These are phyloP conservation scores for Exophiala lecanii-corni DNA, from an alignment of 2,329 filamentous ascomycete genomes.

Conservation along the genomic window DNA sequence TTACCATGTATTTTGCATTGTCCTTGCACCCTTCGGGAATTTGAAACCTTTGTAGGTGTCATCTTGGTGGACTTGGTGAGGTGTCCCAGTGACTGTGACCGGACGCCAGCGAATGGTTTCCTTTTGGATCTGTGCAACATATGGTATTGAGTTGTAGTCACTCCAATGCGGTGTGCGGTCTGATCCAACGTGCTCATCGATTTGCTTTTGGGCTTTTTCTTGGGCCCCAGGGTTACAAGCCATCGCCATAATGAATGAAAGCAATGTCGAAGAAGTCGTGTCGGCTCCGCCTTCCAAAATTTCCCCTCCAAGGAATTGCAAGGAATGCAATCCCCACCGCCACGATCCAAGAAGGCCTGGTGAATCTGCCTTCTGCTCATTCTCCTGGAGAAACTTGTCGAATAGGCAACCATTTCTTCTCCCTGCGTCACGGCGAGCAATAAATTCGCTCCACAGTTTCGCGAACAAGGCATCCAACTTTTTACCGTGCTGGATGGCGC, in stretches of 20 bases:
- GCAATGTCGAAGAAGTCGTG: conserved; percentile 46
- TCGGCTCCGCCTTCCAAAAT: conserved; percentile 48
- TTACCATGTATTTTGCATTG: conserved; percentile 44
- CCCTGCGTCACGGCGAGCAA: conserved; percentile 8
- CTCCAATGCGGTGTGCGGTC: conserved; percentile 33
- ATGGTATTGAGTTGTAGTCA: conserved; percentile 12
- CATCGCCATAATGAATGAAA: conserved; percentile 47
- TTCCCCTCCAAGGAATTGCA: too few relatives aligned
- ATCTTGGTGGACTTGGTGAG: conserved; percentile 37
- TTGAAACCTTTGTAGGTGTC: conserved; percentile 48
- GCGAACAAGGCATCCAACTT: too few relatives aligned
- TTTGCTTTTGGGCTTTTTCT: conserved; percentile 39
- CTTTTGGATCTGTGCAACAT: conserved; percentile 25
- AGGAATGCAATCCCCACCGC: too few relatives aligned
- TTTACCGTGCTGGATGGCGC: too few relatives aligned
- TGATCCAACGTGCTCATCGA: conserved; percentile 36
- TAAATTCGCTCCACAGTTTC: too few relatives aligned
- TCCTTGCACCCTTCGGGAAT: conserved; percentile 46
- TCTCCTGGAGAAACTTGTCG: conserved; percentile 7
- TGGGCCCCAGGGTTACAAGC: conserved; percentile 43
- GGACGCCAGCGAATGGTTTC: conserved; percentile 33
- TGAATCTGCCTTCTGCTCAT: conserved; percentile 10
- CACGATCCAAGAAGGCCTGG: too few relatives aligned
- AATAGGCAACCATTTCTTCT: conserved; percentile 15
- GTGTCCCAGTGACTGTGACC: conserved; percentile 37